phyloP scores from a whole-genome alignment of 768 basidiomycete species.

The Lentinula sp. region DNA sequence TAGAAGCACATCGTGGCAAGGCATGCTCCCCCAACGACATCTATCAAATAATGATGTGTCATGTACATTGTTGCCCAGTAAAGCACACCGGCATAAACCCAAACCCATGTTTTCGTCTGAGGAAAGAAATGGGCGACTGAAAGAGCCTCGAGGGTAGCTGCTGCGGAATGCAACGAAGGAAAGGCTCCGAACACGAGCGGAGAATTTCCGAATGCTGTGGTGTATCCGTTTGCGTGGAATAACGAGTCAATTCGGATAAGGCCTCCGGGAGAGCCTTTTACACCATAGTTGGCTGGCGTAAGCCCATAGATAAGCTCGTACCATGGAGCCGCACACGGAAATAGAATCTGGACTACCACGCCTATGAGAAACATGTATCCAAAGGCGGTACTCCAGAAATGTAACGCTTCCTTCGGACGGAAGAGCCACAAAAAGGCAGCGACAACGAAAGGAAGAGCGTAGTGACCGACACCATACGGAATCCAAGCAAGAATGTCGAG shows the following conservation, averaged over 20 bases:
- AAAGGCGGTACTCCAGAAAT: constrained; percentile 81
- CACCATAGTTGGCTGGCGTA: constrained; percentile 88
- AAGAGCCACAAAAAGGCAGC: constrained; percentile 88
- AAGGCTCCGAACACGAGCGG: constrained; percentile 97
- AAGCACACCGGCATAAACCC: constrained; percentile 78
- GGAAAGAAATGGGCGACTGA: constrained; percentile 97
- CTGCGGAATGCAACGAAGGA: constrained; percentile 87
- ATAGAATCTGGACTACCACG: constrained; percentile 79
- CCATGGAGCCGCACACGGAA: constrained; percentile 96
- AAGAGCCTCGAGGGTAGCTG: constrained; percentile 87
- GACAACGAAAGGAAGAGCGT: constrained; percentile 79
- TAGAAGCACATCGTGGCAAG: constrained; percentile 87
- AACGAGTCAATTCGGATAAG: constrained; percentile 88
- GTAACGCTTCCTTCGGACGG: constrained; percentile 71
- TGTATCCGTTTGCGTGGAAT: constrained; percentile 74
- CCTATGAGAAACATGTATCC: constrained; percentile 91
- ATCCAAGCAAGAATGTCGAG: constrained; percentile 95
- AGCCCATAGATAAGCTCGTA: constrained; percentile 97
- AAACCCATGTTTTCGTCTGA: constrained; percentile 55
- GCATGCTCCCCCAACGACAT: constrained; percentile 91
- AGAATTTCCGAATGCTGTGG: constrained; percentile 73
- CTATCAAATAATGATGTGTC: constrained; percentile 97
- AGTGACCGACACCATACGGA: constrained; percentile 95
- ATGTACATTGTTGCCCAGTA: constrained; percentile 99
- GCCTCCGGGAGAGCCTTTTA: constrained; percentile 91